Evolutionary conservation across 352 stramenopile genomes (phyloP), one percentile per base, ranked within the genome.

Genomic region (Phytopythium mirpurense): DNA sequence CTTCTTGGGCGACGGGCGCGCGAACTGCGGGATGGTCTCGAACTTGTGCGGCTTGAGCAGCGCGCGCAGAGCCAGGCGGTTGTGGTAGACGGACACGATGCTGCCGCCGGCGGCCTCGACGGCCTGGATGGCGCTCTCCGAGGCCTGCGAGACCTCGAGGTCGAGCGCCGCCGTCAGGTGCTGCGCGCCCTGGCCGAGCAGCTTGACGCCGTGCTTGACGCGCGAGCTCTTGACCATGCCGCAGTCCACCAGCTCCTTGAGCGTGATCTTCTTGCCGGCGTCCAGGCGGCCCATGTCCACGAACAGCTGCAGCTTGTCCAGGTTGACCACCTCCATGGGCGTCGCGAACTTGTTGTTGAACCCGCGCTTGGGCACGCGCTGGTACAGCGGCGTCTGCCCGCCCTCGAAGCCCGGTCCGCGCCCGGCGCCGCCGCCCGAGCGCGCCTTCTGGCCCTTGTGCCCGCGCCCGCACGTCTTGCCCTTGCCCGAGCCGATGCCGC

Each of bases 1-100:
- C 65, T 97, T 96, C 73, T 97, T 98, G 27, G 95, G 96, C 42
- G 90, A 91, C 41, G 97, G 96, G 56, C 95, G 86, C 18, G 96
- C 96, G 49, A 86, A 78, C 73, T 93, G 92, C 29, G 96, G 96
- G 27, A 99, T 67, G 26, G 75, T 77, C 56, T 96, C 85, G 60
- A 98, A 99, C 72, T 99, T 99, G 63, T 99, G 68, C 29, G 97
- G 97, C 73, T 95, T 95, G 38, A 99, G 78, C 49, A 98, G 67
- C 41, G 91, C 90, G 42, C 96, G 83, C 36, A 99, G 74, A 26
- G 83, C 95, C 56, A 99, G 72, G 36, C 87, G 74, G 83, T 99
- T 99, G 78, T 98, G 96, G 81, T 99, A 97, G n/a, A 97, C 90
- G 15, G 92, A 98, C 12, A 82, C 96, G 55, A 99, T 93, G 62